phyloP scores from a whole-genome alignment of 2,329 filamentous ascomycete genomes.

The Talaromyces sp. region DNA sequence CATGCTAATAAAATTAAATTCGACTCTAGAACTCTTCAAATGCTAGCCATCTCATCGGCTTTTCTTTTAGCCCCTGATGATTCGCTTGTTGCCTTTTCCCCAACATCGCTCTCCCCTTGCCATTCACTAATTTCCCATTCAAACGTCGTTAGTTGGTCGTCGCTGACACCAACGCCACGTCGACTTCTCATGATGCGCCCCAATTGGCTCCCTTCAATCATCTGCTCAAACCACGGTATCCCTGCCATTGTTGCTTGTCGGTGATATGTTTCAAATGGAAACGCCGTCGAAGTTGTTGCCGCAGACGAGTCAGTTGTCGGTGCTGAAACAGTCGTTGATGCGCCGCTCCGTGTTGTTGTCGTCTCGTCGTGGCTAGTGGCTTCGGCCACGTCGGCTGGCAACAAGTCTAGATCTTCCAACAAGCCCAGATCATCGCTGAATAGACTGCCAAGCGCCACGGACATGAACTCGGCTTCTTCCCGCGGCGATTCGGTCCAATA shows the following conservation, averaged over 20 bases:
- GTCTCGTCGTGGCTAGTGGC: neutral
- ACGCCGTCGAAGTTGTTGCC: slow-evolving; percentile 6
- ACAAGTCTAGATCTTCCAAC: slow-evolving; percentile 69
- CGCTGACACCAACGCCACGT: slow-evolving; percentile 54
- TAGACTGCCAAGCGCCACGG: slow-evolving; percentile 74
- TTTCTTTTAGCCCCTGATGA: slow-evolving; percentile 7
- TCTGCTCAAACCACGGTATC: slow-evolving; percentile 78
- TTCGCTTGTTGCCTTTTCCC: neutral
- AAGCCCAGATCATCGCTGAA: slow-evolving; percentile 63
- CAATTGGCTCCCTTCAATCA: slow-evolving; percentile 70
- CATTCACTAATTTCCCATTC: slow-evolving; percentile 85
- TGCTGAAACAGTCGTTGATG: neutral
- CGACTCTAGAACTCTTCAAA: neutral
- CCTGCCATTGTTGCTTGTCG: slow-evolving; percentile 44
- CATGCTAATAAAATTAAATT: neutral
- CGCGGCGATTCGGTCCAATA: slow-evolving; percentile 74
- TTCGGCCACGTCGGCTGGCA: slow-evolving; percentile 49
- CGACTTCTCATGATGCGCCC: slow-evolving; percentile 60
- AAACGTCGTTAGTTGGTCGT: slow-evolving; percentile 61
- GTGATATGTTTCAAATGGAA: slow-evolving; percentile 27
- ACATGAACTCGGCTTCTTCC: slow-evolving; percentile 71
- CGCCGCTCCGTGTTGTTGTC: neutral
- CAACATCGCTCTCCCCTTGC: slow-evolving; percentile 39
- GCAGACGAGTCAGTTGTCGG: slow-evolving; percentile 14
- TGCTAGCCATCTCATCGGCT: slow-evolving; percentile 5